phyloP scores from a whole-genome alignment of 805 yeast genomes.

The Kockiozyma suomiensis region DNA sequence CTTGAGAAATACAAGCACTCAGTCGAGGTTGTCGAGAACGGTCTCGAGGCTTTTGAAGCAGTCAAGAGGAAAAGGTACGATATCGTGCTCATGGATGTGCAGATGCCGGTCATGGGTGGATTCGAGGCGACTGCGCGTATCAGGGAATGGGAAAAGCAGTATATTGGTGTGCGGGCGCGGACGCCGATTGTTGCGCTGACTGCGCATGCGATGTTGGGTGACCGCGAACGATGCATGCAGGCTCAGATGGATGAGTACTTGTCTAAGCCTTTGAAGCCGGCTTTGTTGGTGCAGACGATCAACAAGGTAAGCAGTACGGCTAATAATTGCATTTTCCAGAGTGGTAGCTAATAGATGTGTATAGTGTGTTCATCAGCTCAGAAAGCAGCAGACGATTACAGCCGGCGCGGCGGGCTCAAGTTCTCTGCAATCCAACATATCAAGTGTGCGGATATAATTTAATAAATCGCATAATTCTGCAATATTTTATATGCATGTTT shows the following conservation, averaged over 20 bases:
- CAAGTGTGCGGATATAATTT: background rate
- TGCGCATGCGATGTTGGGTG: constrained; percentile 94
- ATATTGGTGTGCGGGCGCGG: constrained; percentile 70
- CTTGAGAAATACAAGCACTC: constrained; percentile 83
- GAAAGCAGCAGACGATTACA: constrained; percentile 16
- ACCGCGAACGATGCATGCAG: constrained; percentile 79
- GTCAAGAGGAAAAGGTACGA: constrained; percentile 69
- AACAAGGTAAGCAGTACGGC: constrained; percentile 49
- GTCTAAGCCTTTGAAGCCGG: constrained; percentile 84
- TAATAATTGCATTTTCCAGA: background rate
- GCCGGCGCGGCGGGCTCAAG: background rate
- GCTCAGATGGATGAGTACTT: constrained; percentile 93
- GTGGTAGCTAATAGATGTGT: background rate
- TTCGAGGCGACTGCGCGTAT: constrained; percentile 87
- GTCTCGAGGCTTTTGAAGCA: constrained; percentile 78
- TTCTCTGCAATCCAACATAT: background rate
- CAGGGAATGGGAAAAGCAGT: constrained; percentile 83
- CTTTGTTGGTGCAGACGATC: constrained; percentile 78
- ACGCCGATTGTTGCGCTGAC: constrained; percentile 89
- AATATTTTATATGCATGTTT: background rate
- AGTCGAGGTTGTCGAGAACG: constrained; percentile 84
- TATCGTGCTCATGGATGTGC: constrained; percentile 89
- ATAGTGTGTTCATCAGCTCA: constrained; percentile 28
- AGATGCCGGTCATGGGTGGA: constrained; percentile 96
- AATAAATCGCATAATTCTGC: background rate